A percentile compares a stretch with the other conserved stretches of the same genome.
Evolutionary conservation across 1,284 basidiomycete species (phyloP).

Genomic region (Pseudozyma tsukubaensis): DNA sequence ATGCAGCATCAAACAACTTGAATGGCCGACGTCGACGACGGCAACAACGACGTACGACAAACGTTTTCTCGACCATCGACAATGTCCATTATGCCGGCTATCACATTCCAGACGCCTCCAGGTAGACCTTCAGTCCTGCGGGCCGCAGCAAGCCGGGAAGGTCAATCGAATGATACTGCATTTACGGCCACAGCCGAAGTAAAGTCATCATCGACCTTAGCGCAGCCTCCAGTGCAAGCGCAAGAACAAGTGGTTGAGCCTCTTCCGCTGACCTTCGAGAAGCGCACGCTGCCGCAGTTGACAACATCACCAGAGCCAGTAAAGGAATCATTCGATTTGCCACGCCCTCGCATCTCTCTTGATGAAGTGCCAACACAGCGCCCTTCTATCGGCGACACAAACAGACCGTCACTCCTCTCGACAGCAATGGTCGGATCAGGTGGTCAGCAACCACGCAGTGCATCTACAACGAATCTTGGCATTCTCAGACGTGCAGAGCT

Average conservation of each 20-base stretch:
- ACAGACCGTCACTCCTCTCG: conserved; percentile 28
- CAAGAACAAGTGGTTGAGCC: background rate
- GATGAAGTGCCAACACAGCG: conserved; percentile 6
- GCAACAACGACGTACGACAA: no score
- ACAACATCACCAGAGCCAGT: conserved; percentile 39
- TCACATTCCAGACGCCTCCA: conserved; percentile 44
- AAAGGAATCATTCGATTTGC: conserved; percentile 14
- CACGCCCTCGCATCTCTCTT: conserved; percentile 6
- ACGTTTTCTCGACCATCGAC: no score
- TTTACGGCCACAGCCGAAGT: background rate
- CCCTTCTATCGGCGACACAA: background rate
- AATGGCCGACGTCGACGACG: no score
- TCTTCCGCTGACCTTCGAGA: conserved; percentile 30
- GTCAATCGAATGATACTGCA: background rate
- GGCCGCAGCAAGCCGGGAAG: conserved; percentile 3
- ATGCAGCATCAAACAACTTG: no score
- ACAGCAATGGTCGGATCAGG: conserved; percentile 19
- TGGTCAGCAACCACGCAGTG: conserved; percentile 17
- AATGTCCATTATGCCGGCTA: conserved; percentile 22
- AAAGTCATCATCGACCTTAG: background rate
- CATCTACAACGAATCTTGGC: conserved; percentile 25
- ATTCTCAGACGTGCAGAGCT: conserved; percentile 26
- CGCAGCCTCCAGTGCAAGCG: background rate
- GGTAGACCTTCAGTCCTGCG: conserved; percentile 28
- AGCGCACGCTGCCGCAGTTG: conserved; percentile 30